These are phyloP conservation scores for Parmelia sp. DNA, from an alignment of 495 filamentous ascomycete genomes.

Conservation along the genomic window DNA sequence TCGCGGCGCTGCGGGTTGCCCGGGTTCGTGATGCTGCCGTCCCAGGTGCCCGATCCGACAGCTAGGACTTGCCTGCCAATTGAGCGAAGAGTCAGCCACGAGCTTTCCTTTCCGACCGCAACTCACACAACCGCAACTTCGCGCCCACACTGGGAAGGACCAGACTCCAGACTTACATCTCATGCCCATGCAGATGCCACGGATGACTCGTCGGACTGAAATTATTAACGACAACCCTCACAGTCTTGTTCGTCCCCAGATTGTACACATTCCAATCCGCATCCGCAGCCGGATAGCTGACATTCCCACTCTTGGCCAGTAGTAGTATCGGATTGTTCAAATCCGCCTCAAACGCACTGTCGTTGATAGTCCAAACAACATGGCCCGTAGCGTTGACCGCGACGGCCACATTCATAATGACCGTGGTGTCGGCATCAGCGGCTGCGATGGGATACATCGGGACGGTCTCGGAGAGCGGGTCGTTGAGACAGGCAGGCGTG, in stretches of 20 bases:
- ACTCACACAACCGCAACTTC: not conserved
- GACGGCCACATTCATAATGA: conserved; percentile 27
- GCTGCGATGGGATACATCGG: conserved; percentile 26
- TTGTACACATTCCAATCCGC: conserved; percentile 21
- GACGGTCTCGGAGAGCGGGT: conserved; percentile 28
- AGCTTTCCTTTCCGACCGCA: not conserved
- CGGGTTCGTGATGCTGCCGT: conserved; percentile 9
- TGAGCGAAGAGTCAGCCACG: not conserved
- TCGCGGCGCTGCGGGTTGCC: conserved; percentile 52
- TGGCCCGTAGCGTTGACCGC: conserved; percentile 28
- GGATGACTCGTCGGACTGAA: conserved; percentile 11
- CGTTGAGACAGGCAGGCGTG: conserved; percentile 28
- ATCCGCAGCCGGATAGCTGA: conserved; percentile 20
- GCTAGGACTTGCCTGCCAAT: conserved; percentile 14
- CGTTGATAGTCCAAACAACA: conserved; percentile 30
- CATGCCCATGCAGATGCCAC: conserved; percentile 24
- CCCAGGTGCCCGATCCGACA: conserved; percentile 12
- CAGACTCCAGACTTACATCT: conserved; percentile 3
- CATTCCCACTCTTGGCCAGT: conserved; percentile 30
- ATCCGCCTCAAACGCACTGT: conserved; percentile 29
- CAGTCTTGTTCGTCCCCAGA: conserved; percentile 15
- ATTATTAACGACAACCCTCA: conserved; percentile 20
- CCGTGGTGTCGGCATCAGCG: conserved; percentile 25
- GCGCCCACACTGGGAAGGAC: not conserved
- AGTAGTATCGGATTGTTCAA: conserved; percentile 36